Base-by-base conservation (phyloP, 1,284 basidiomycete genomes). In the Irpex rosettiformis region DNA sequence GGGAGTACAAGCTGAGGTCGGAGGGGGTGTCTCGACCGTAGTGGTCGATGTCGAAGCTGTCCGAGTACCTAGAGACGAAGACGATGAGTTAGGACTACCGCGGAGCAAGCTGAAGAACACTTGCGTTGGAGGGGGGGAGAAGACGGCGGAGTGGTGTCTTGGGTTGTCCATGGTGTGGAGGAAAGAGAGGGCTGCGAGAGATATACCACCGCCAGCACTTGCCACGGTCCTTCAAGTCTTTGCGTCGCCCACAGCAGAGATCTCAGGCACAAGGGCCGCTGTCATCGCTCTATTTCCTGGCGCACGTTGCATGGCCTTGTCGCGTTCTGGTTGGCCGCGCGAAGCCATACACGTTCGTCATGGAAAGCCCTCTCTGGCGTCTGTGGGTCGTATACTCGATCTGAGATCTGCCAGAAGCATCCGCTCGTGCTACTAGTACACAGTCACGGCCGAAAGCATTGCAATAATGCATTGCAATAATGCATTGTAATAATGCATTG, bases 271-370 rank as follows among this genome's bases (percentile, higher is more conserved):
- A 45, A 37, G n/a, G n/a, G n/a, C n/a, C n/a, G 43, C 43, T 45
- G 21, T 45, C 18, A 11, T 18, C 21, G 13, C 18, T 8, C 16
- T 45, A 4, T 45, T 8, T 18, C 43, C n/a, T 45, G 16, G 33
- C 33, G 33, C 33, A 37, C 33, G 33, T 37, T 37, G 3, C n/a
- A n/a, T 11, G 33, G 33, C 33, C 33, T n/a, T 45, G 43, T 5
- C 21, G 43, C 43, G 43, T 8, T n/a, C 13, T 45, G 43, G 27
- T 51, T 51, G 48, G 48, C 18, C 8, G 21, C 48, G 24, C 24
- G 3, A 6, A 24, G n/a, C n/a, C 22, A 51, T 51, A 29, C 52
- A 54, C 52, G 52, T 54, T 54, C 6, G 52, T 47, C n/a, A 47
- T 47, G n/a, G 43, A n/a, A n/a, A 4, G 8, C 30, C 3, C 30